Evolutionary conservation across 805 yeast species (phyloP), one percentile per base, ranked within the genome.

Genomic region (Zygosaccharomyces siamensis): DNA sequence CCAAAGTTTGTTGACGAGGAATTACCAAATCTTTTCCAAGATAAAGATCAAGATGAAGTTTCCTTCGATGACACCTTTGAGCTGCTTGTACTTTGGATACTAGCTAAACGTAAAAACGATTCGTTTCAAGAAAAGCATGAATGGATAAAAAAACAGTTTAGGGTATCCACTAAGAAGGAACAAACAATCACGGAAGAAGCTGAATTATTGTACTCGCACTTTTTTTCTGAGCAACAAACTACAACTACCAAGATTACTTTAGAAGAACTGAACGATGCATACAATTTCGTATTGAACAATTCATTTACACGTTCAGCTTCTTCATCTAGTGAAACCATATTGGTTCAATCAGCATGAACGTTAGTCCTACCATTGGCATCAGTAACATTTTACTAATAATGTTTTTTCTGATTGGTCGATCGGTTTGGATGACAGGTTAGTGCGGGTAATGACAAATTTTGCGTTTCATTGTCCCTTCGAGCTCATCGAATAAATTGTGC

Each of bases 1-100:
- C 52, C 61, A 3, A 54, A 58, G n/a, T 75, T 80, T 55, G 67
- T 70, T 26, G 73, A 75, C 41, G 69, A 81, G 0, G 69, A 83
- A 32, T 59, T 77, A 3, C 61, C 73, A 2, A 61, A 73, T 0
- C 69, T 81, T 50, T 84, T 84, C 4, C 66, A 75, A 2, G 57
- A 72, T 3, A 66, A 72, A 11, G 73, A 72, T 47, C 76, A 74
- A 1, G 76, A 74, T 10, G 64, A 82, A 4, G 61, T 76, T 3
- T 71, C 64, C 2, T 67, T 74, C 39, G 73, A 72, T 14, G 68
- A 76, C 28, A 72, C 44, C 58, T 80, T 47, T 75, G 79, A 74
- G 64, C 75, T 47, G 65, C 77, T 52, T 59, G 82, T 53, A 67
- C 74, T 58, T 1, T 62, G 66, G 66, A 35, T 63, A 7, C 3